Conservation (phyloP, 2,329 filamentous ascomycete species). For the Emericellopsis cladophorae region DNA sequence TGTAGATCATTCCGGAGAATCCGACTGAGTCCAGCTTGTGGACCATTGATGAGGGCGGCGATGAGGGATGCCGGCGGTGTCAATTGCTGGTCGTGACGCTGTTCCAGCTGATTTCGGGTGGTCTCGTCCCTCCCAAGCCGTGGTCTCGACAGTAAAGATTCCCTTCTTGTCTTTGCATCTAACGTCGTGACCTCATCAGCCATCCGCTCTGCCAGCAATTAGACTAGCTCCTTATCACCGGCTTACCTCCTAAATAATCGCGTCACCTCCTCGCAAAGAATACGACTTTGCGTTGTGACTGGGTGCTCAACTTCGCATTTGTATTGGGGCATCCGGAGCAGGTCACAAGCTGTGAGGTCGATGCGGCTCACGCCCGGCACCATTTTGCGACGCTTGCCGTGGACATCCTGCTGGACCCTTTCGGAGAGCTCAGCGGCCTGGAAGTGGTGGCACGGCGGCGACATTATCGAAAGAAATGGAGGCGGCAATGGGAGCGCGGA, state of each 20-base stretch:
- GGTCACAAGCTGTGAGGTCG: conserved; percentile 41
- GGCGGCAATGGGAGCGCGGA: conserved; percentile 28
- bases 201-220: neutral
- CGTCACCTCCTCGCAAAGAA: conserved; percentile 44
- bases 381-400: conserved; percentile 40
- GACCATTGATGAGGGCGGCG: conserved; percentile 12
- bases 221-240: conserved; percentile 1
- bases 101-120: neutral
- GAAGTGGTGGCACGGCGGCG: conserved; percentile 44
- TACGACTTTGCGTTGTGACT: conserved; percentile 27
- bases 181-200: conserved; percentile 5
- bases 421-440: conserved; percentile 35
- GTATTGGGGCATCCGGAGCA: conserved; percentile 48
- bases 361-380: conserved; percentile 22
- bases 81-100: neutral
- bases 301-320: conserved; percentile 42
- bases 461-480: conserved; percentile 31
- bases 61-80: neutral
- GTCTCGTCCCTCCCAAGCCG: conserved; percentile 40
- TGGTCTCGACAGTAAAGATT: conserved; percentile 49
- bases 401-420: conserved; percentile 32
- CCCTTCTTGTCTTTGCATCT: conserved; percentile 48
- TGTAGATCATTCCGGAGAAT: conserved; percentile 6
- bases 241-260: conserved; percentile 48
- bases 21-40: conserved; percentile 19